Percentiles rank a stretch among this genome's conserved stretches.
Conservation (phyloP, 305 asterid genomes). For the Fraxinus xanthoxyloides region DNA sequence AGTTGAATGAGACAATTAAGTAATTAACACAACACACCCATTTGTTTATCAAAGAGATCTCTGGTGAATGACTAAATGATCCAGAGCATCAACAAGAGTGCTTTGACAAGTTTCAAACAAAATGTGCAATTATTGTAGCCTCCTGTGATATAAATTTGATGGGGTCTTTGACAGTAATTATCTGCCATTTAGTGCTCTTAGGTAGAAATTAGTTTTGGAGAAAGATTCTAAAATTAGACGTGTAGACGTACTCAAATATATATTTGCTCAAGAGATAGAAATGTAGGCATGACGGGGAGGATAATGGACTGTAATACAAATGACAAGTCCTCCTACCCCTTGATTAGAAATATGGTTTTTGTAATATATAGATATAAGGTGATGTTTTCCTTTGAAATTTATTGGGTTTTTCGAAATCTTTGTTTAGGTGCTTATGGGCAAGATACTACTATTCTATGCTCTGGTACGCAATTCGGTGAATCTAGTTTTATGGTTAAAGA, state of each 20-base stretch:
- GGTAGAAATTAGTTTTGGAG: slow-evolving; percentile 26
- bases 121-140: slow-evolving; percentile 28
- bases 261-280: slow-evolving; percentile 35
- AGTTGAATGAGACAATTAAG: slow-evolving; percentile 20
- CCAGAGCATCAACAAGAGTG: slow-evolving; percentile 1
- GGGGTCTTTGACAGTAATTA: slow-evolving; percentile 30
- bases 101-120: not conserved
- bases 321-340: slow-evolving; percentile 27
- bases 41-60: not conserved
- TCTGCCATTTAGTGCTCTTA: slow-evolving; percentile 25
- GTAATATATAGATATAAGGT: slow-evolving; percentile 22
- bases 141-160: slow-evolving; percentile 41
- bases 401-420: not conserved
- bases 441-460: not conserved
- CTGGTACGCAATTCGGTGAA: not conserved
- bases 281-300: slow-evolving; percentile 19
- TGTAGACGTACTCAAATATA: slow-evolving; percentile 25
- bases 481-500: not conserved
- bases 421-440: not conserved
- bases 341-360: slow-evolving; percentile 20
- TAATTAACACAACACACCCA: not conserved
- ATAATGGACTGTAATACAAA: slow-evolving; percentile 33
- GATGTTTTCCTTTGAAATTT: not conserved
- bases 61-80: not conserved
- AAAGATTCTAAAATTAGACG: slow-evolving; percentile 20